A percentile compares a stretch with the other conserved stretches of the same genome.
phyloP scores from a whole-genome alignment of 108 stramenopile genomes.

The Nitzschia sp. region DNA sequence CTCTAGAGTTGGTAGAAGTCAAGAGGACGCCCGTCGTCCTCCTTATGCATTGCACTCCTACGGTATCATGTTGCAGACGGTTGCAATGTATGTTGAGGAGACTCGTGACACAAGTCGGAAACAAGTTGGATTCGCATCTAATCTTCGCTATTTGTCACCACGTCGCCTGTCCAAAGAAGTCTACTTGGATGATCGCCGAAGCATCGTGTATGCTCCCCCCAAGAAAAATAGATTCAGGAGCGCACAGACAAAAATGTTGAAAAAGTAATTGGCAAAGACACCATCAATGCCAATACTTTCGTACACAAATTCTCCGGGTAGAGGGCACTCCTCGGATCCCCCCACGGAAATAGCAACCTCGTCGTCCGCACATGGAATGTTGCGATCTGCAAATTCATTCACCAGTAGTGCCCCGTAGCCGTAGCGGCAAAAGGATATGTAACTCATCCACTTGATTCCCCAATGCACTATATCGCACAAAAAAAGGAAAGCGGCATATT shows the following conservation, averaged over 20 bases:
- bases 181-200: constrained; percentile 28
- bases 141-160: too few relatives aligned
- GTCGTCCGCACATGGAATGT: constrained; percentile 49
- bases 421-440: constrained; percentile 70
- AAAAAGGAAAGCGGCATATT: constrained; percentile 32
- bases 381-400: constrained; percentile 65
- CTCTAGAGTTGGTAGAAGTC: too few relatives aligned
- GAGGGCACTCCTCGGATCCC: constrained; percentile 47
- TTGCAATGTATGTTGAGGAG: too few relatives aligned
- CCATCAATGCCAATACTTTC: constrained; percentile 60
- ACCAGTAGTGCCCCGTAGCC: constrained; percentile 73
- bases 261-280: constrained; percentile 54
- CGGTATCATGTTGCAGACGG: too few relatives aligned
- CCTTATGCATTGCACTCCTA: too few relatives aligned
- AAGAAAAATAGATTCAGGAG: constrained; percentile 32
- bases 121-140: too few relatives aligned
- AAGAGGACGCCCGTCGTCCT: too few relatives aligned
- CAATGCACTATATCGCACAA: too few relatives aligned
- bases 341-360: constrained; percentile 36
- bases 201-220: constrained; percentile 23
- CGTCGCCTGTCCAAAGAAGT: too few relatives aligned
- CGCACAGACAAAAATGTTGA: constrained; percentile 60
- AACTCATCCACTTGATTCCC: constrained; percentile 60
- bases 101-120: too few relatives aligned
- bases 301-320: constrained; percentile 59